phyloP scores from a whole-genome alignment of 179 eudicot genomes.

The Patellifolia procumbens region DNA sequence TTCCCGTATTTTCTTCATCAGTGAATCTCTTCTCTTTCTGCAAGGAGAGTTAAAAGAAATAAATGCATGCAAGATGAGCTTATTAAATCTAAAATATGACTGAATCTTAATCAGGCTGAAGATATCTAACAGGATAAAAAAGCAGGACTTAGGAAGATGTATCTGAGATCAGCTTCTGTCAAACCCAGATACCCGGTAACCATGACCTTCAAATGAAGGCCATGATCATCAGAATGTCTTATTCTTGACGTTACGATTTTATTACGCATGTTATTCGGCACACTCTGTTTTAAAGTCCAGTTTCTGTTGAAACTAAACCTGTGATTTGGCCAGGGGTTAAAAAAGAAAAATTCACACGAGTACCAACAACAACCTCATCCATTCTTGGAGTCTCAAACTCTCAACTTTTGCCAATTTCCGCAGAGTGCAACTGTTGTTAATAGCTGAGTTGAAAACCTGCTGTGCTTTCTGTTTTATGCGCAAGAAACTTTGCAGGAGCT shows the following conservation, averaged over 20 bases:
- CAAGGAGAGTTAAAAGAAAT: background rate
- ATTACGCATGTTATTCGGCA: background rate
- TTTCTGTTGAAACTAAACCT: background rate
- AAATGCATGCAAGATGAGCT: slow-evolving; percentile 6
- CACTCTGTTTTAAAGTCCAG: background rate
- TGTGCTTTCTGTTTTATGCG: too few species aligned
- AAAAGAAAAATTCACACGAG: too few species aligned
- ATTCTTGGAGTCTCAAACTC: too few species aligned
- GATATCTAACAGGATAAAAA: too few species aligned
- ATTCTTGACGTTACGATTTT: background rate
- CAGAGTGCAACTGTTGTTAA: too few species aligned
- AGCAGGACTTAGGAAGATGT: too few species aligned
- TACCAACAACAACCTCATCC: too few species aligned
- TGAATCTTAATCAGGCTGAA: background rate
- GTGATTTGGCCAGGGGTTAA: background rate
- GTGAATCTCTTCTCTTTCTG: slow-evolving; percentile 26
- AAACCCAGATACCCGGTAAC: background rate
- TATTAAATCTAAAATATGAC: too few species aligned
- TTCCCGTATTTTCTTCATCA: background rate
- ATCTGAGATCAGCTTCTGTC: background rate
- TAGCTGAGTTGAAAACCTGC: too few species aligned
- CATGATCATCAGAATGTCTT: background rate
- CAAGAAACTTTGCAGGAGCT: too few species aligned
- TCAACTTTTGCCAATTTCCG: too few species aligned
- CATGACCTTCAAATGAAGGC: background rate